These are phyloP conservation scores for Botrytis paeoniae DNA, from an alignment of 2,329 filamentous ascomycete genomes.

Conservation along the genomic window DNA sequence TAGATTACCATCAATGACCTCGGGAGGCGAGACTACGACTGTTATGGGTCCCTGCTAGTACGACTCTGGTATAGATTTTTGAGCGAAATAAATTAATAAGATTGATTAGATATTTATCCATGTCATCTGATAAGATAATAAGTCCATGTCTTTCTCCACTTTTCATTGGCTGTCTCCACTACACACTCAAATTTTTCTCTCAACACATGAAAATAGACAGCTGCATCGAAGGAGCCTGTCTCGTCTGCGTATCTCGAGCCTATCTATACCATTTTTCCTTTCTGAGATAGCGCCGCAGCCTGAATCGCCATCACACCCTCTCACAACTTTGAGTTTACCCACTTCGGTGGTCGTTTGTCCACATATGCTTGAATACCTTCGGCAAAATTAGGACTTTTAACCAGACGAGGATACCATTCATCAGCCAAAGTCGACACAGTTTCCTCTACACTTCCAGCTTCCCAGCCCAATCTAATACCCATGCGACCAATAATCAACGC, in stretches of 20 bases:
- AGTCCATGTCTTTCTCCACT: constrained; percentile 19
- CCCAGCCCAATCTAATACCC: constrained; percentile 27
- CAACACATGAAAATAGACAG: not conserved
- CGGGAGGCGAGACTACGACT: not conserved
- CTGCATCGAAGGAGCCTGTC: not conserved
- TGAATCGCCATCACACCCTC: not conserved
- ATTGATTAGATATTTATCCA: constrained; percentile 16
- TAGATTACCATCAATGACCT: not conserved
- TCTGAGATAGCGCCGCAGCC: not conserved
- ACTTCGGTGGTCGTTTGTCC: constrained; percentile 65
- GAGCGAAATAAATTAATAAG: not conserved
- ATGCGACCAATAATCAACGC: constrained; percentile 26
- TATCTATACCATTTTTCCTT: constrained; percentile 3
- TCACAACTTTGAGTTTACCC: constrained; percentile 57
- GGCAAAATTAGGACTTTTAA: constrained; percentile 65
- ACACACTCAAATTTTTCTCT: not conserved
- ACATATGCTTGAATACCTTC: constrained; percentile 72
- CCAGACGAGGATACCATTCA: constrained; percentile 55
- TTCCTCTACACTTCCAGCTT: constrained; percentile 28
- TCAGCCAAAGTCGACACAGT: constrained; percentile 43
- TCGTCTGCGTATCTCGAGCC: not conserved
- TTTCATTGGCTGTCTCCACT: constrained; percentile 4
- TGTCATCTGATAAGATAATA: constrained; percentile 20
- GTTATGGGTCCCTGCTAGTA: not conserved
- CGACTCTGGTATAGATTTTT: not conserved